Conservation (phyloP, 495 filamentous ascomycete genomes). For the Tuber indicum region DNA sequence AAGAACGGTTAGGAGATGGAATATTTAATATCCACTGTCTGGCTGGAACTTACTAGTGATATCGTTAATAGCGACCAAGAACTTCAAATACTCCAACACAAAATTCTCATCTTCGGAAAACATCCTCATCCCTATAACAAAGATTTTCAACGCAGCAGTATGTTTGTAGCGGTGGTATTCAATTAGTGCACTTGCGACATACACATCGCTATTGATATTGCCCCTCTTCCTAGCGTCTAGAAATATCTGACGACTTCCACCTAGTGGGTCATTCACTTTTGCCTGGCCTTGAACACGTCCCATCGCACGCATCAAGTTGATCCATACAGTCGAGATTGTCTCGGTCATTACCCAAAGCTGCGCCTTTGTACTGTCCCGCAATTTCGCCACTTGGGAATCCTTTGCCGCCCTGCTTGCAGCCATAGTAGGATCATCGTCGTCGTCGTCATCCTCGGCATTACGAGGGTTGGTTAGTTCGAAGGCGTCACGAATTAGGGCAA, state of each 20-base stretch:
- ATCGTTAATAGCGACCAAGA: conserved; percentile 82
- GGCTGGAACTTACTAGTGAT: conserved; percentile 67
- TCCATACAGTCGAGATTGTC: conserved; percentile 85
- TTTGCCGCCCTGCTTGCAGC: conserved; percentile 48
- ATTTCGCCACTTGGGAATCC: conserved; percentile 50
- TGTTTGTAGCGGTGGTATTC: conserved; percentile 96
- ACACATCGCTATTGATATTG: conserved; percentile 84
- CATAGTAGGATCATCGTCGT: conserved; percentile 54
- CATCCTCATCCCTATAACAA: conserved; percentile 83
- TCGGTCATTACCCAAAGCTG: conserved; percentile 67
- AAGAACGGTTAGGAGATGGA: conserved; percentile 22
- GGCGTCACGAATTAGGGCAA: conserved; percentile 64
- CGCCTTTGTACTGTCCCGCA: conserved; percentile 61
- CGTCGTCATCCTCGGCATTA: conserved; percentile 54
- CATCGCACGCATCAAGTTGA: conserved; percentile 87
- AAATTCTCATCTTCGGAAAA: conserved; percentile 90
- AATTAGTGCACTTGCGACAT: conserved; percentile 82
- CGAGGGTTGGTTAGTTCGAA: conserved; percentile 48
- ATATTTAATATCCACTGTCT: background rate
- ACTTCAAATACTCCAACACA: conserved; percentile 88
- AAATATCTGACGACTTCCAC: conserved; percentile 79
- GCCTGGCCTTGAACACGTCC: conserved; percentile 91
- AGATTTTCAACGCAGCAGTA: conserved; percentile 81
- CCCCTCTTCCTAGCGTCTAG: conserved; percentile 76
- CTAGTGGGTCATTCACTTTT: conserved; percentile 55